Conservation (phyloP, 106 monocot species). For the Hemerocallis citrina region DNA sequence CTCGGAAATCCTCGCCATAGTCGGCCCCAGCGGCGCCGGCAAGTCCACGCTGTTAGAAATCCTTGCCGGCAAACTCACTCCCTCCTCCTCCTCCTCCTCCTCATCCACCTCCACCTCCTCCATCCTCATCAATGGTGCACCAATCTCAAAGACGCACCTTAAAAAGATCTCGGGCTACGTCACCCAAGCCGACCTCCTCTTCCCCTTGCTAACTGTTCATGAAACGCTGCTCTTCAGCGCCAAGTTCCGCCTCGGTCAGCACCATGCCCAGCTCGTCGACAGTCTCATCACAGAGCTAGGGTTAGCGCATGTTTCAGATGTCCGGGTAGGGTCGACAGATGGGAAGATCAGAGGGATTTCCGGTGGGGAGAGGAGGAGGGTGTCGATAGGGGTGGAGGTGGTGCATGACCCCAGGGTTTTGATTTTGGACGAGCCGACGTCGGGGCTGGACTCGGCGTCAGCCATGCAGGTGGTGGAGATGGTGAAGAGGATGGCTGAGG, state of each 20-base stretch:
- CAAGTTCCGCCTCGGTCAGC: conserved; percentile 35
- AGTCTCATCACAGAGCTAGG: conserved; percentile 56
- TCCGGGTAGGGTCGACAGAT: conserved; percentile 29
- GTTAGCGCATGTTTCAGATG: conserved; percentile 31
- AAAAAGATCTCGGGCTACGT: conserved; percentile 67
- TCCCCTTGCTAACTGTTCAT: conserved; percentile 78
- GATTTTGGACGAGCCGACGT: conserved; percentile 95
- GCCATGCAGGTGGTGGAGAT: conserved; percentile 64
- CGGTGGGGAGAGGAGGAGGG: conserved; percentile 71
- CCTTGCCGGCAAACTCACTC: conserved; percentile 53
- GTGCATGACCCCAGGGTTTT: conserved; percentile 67
- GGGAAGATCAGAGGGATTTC: conserved; percentile 39
- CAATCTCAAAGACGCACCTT: conserved; percentile 10
- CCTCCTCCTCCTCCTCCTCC: too few species aligned
- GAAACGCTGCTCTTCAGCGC: conserved; percentile 77
- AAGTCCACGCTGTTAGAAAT: conserved; percentile 82
- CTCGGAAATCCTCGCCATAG: conserved; percentile 72
- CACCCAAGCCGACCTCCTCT: conserved; percentile 61
- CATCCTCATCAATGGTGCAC: conserved; percentile 38
- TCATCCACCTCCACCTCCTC: not conserved
- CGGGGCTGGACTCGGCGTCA: conserved; percentile 75
- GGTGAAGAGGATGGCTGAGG: conserved; percentile 70
- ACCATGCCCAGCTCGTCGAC: conserved; percentile 20
- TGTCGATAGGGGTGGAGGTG: conserved; percentile 75
- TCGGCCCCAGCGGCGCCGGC: conserved; percentile 93